phyloP scores from a whole-genome alignment of 306 rosid genomes.

The Pyrus communis region DNA sequence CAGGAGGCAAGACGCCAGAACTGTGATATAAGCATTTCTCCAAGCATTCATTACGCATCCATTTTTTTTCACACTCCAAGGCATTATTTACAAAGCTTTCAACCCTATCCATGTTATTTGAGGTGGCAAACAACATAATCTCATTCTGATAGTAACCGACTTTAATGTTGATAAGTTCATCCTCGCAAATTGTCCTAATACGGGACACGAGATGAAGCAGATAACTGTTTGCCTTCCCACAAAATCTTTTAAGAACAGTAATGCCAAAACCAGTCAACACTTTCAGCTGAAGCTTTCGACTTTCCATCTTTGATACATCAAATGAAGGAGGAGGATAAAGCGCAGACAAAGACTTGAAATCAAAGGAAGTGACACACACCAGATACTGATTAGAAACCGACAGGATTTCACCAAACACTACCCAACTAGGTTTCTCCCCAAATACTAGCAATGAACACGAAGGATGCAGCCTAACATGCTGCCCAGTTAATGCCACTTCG shows the following conservation, averaged over 20 bases:
- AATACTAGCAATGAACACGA: constrained; percentile 78
- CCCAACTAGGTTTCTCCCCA: constrained; percentile 85
- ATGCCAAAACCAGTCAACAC: constrained; percentile 61
- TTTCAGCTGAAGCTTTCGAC: constrained; percentile 43
- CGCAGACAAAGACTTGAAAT: constrained; percentile 36
- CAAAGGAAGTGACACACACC: constrained; percentile 70
- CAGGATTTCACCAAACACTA: constrained; percentile 76
- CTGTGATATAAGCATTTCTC: constrained; percentile 73
- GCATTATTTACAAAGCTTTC: constrained; percentile 27
- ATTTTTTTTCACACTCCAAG: constrained; percentile 53
- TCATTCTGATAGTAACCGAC: constrained; percentile 55
- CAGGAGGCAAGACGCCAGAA: constrained; percentile 46
- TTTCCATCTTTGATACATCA: constrained; percentile 49
- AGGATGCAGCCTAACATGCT: constrained; percentile 79
- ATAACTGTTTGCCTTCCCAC: constrained; percentile 67
- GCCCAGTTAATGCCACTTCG: constrained; percentile 75
- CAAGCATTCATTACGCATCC: constrained; percentile 59
- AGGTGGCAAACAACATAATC: constrained; percentile 49
- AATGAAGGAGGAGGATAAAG: constrained; percentile 65
- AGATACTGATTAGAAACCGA: constrained; percentile 62
- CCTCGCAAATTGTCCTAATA: constrained; percentile 41
- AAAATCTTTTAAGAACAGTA: constrained; percentile 63
- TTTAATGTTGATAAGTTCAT: constrained; percentile 58
- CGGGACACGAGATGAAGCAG: constrained; percentile 44
- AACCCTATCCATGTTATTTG: constrained; percentile 49